These are phyloP conservation scores for Collariella sp. DNA, from an alignment of 495 filamentous ascomycete species.

Conservation along the genomic window DNA sequence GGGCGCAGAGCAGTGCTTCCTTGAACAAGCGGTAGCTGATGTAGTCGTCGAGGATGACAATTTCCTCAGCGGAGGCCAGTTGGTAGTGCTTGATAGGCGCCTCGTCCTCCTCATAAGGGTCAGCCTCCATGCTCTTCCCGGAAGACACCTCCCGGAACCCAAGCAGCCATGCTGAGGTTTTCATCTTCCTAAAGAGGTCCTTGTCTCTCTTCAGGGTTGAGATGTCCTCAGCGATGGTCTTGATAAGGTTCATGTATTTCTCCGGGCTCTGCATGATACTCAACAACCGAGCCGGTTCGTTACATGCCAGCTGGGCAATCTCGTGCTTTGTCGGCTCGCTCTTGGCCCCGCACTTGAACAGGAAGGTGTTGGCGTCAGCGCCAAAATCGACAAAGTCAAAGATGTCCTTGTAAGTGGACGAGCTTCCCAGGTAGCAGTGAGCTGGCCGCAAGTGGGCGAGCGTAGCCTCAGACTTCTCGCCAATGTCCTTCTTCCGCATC, in stretches of 20 bases:
- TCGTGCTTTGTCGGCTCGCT: constrained; percentile 79
- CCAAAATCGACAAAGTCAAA: constrained; percentile 97
- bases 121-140: constrained; percentile 36
- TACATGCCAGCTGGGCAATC: constrained; percentile 66
- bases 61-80: constrained; percentile 57
- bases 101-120: constrained; percentile 56
- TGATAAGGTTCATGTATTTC: constrained; percentile 75
- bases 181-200: constrained; percentile 66
- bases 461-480: constrained; percentile 17
- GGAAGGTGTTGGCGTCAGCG: constrained; percentile 73
- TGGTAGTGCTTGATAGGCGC: constrained; percentile 66
- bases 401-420: constrained; percentile 70
- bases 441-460: constrained; percentile 49
- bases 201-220: constrained; percentile 66
- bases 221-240: constrained; percentile 63
- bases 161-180: constrained; percentile 63
- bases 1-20: constrained; percentile 68
- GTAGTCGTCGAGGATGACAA: constrained; percentile 81
- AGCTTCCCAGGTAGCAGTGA: constrained; percentile 67
- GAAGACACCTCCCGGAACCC: constrained; percentile 65
- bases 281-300: constrained; percentile 70
- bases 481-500: constrained; percentile 25
- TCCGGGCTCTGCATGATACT: constrained; percentile 69
- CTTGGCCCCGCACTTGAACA: constrained; percentile 80
- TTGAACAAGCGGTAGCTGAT: constrained; percentile 79